phyloP scores from a whole-genome alignment of 345 rosid species.

The Heritiera littoralis region DNA sequence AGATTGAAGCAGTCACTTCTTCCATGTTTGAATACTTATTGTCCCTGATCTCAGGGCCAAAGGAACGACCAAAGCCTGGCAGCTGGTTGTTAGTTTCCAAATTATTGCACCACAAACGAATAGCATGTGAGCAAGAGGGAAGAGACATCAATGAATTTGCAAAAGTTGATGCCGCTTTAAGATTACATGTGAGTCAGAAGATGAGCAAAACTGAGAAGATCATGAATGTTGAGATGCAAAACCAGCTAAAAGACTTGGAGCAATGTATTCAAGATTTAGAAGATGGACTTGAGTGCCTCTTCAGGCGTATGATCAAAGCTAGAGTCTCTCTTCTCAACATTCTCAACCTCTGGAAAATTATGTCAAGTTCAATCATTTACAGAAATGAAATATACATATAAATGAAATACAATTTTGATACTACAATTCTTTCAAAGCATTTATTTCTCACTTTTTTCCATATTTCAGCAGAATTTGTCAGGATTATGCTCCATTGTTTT shows the following conservation, averaged over 20 bases:
- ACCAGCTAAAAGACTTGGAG: conserved; percentile 22
- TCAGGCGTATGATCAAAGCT: conserved; percentile 36
- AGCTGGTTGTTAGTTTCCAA: conserved; percentile 33
- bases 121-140: conserved; percentile 19
- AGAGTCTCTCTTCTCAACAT: conserved; percentile 37
- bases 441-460: not conserved
- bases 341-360: not conserved
- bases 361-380: conserved; percentile 23
- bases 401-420: not conserved
- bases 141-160: conserved; percentile 22
- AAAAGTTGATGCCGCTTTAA: conserved; percentile 25
- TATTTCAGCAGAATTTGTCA: not conserved
- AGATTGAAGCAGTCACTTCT: conserved; percentile 24
- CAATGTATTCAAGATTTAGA: conserved; percentile 38
- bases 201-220: conserved; percentile 14
- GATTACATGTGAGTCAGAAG: not conserved
- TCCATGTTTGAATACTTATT: conserved; percentile 27
- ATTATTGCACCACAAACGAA: conserved; percentile 27
- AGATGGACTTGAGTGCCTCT: conserved; percentile 33
- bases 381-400: conserved; percentile 10
- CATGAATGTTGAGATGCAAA: conserved; percentile 9
- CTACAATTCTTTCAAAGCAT: not conserved
- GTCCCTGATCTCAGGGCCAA: conserved; percentile 21
- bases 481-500: no score
- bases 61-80: not conserved